phyloP scores from a whole-genome alignment of 352 stramenopile species.

The Phytophthora nicotianae region DNA sequence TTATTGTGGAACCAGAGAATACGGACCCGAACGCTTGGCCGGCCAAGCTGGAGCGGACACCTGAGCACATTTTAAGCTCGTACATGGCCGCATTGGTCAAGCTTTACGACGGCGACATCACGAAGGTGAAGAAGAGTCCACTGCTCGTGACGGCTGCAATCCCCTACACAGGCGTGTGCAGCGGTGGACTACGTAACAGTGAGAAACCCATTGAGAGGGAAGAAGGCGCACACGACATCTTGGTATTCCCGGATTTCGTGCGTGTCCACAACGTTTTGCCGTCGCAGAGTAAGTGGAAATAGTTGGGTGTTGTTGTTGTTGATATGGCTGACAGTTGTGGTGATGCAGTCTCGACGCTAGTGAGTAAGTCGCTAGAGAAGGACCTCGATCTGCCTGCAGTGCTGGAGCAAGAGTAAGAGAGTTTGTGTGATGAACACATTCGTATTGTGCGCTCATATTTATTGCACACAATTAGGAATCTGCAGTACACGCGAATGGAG shows the following conservation, averaged over 20 bases:
- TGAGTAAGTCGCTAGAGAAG: conserved; percentile 41
- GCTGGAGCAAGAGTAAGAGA: conserved; percentile 43
- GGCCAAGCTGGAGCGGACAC: conserved; percentile 71
- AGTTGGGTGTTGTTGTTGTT: neutral
- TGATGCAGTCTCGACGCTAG: conserved; percentile 38
- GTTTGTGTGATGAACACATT: neutral
- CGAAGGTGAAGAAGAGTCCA: conserved; percentile 46
- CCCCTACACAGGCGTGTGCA: conserved; percentile 38
- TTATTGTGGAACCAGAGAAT: conserved; percentile 56
- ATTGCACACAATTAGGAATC: conserved; percentile 31
- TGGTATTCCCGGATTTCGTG: conserved; percentile 75
- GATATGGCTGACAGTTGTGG: conserved; percentile 1
- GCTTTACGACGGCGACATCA: conserved; percentile 35
- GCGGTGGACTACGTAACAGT: neutral
- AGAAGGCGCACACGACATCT: conserved; percentile 52
- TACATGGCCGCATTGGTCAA: conserved; percentile 38
- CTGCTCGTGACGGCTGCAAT: conserved; percentile 60
- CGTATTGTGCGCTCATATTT: neutral
- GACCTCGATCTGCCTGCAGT: conserved; percentile 33
- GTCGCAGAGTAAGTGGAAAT: conserved; percentile 43
- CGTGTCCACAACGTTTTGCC: conserved; percentile 56
- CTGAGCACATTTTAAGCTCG: conserved; percentile 57
- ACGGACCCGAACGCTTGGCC: conserved; percentile 56
- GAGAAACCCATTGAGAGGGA: conserved; percentile 7
- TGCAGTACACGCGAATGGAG: conserved; percentile 46